A percentile compares a stretch with the other conserved stretches of the same genome.
phyloP scores from a whole-genome alignment of 163 green algal genomes.

The Chlorella variabilis region DNA sequence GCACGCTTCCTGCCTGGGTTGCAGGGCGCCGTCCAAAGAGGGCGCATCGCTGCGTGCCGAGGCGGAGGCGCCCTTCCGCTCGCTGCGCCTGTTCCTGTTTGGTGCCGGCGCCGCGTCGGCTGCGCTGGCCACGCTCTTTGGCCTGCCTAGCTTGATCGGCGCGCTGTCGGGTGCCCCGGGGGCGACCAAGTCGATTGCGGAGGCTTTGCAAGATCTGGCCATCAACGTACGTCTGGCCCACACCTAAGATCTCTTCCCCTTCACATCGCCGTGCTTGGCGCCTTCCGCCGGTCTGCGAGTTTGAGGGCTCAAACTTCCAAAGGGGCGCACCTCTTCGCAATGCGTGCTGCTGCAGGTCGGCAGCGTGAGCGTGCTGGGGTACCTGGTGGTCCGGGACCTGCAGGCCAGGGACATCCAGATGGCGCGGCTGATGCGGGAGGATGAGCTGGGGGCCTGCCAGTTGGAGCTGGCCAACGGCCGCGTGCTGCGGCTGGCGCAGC shows the following conservation, averaged over 20 bases:
- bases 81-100: constrained; percentile 77
- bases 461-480: constrained; percentile 80
- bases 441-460: constrained; percentile 65
- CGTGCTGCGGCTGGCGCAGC: constrained; percentile 61
- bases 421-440: constrained; percentile 76
- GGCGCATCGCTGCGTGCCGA: constrained; percentile 56
- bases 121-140: constrained; percentile 58
- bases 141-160: constrained; percentile 64
- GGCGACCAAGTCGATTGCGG: constrained; percentile 57
- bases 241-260: too few species aligned
- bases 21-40: constrained; percentile 26
- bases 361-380: constrained; percentile 53
- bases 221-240: too few species aligned
- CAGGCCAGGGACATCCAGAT: constrained; percentile 71
- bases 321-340: too few species aligned
- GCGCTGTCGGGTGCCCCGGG: constrained; percentile 54
- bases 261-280: too few species aligned
- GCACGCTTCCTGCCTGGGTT: background rate
- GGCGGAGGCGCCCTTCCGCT: constrained; percentile 63
- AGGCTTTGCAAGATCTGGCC: constrained; percentile 66
- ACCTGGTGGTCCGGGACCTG: constrained; percentile 66
- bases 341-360: too few species aligned
- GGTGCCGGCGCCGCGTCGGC: constrained; percentile 57
- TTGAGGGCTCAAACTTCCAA: too few species aligned
- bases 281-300: too few species aligned